A percentile compares a stretch with the other conserved stretches of the same genome.
Conservation (phyloP, 2,329 filamentous ascomycete genomes). For the Elsinoe ampelina region DNA sequence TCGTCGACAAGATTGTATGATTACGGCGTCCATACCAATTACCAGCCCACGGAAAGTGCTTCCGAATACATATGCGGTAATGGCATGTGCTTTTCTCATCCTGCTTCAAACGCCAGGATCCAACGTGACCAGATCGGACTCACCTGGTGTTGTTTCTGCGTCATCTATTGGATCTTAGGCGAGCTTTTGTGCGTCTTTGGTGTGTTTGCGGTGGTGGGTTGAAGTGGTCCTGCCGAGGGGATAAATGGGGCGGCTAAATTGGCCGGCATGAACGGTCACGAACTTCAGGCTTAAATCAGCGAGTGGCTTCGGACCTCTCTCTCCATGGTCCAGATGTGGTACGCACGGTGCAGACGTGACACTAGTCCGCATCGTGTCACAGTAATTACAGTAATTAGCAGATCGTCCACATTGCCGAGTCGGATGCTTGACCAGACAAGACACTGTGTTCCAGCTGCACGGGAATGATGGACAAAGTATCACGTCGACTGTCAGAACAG, state of each 20-base stretch:
- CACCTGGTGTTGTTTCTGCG: not conserved
- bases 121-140: not conserved
- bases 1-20: too few relatives aligned
- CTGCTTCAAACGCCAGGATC: not conserved
- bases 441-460: not conserved
- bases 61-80: too few relatives aligned
- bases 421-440: not conserved
- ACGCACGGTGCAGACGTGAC: not conserved
- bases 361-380: not conserved
- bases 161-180: slow-evolving; percentile 6
- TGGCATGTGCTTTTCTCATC: not conserved
- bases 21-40: too few relatives aligned
- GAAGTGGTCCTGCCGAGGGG: not conserved
- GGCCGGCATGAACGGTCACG: not conserved
- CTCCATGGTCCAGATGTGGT: not conserved
- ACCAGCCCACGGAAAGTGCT: too few relatives aligned
- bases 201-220: not conserved
- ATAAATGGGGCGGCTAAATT: slow-evolving; percentile 1
- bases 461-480: not conserved
- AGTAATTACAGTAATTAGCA: not conserved
- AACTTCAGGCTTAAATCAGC: slow-evolving; percentile 1
- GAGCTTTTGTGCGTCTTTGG: not conserved
- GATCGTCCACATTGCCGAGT: not conserved
- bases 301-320: not conserved
- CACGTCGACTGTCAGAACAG: not conserved